Evolutionary conservation across 345 rosid species (phyloP).

Genomic region (Heritiera fomes): DNA sequence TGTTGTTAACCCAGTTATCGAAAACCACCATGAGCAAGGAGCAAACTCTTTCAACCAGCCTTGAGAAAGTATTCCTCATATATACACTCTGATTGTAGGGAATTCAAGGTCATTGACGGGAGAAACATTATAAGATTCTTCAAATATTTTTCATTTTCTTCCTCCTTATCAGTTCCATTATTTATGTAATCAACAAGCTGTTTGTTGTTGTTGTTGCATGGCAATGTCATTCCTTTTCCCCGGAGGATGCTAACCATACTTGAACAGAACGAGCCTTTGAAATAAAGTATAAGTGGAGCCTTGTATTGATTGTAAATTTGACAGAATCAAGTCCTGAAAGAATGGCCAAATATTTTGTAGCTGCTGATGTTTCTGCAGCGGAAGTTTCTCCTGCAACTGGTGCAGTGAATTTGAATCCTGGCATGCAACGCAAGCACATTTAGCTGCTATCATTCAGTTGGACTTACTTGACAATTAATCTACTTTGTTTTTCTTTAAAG

Average conservation of each 20-base stretch:
- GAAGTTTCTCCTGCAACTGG: not conserved
- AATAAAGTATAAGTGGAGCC: not conserved
- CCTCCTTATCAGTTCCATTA: not conserved
- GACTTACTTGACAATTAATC: too few species aligned
- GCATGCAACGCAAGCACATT: not conserved
- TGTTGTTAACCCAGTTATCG: constrained; percentile 48
- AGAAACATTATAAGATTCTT: not conserved
- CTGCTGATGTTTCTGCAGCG: not conserved
- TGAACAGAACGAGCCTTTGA: not conserved
- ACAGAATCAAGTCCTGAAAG: not conserved
- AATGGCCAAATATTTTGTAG: not conserved
- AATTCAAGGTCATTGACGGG: not conserved
- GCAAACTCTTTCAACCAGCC: constrained; percentile 54
- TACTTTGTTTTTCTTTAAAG: too few species aligned
- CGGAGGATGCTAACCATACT: constrained; percentile 7
- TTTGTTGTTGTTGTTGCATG: not conserved
- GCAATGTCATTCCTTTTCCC: not conserved
- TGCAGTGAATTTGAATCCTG: not conserved
- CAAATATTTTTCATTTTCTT: not conserved
- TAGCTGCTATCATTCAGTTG: not conserved
- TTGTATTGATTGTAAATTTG: constrained; percentile 4
- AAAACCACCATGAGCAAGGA: constrained; percentile 50
- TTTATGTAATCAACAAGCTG: not conserved
- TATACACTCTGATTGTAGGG: not conserved
- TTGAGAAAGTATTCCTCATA: constrained; percentile 31